These are phyloP conservation scores for Platismatia glauca DNA, from an alignment of 495 filamentous ascomycete species.

Conservation along the genomic window DNA sequence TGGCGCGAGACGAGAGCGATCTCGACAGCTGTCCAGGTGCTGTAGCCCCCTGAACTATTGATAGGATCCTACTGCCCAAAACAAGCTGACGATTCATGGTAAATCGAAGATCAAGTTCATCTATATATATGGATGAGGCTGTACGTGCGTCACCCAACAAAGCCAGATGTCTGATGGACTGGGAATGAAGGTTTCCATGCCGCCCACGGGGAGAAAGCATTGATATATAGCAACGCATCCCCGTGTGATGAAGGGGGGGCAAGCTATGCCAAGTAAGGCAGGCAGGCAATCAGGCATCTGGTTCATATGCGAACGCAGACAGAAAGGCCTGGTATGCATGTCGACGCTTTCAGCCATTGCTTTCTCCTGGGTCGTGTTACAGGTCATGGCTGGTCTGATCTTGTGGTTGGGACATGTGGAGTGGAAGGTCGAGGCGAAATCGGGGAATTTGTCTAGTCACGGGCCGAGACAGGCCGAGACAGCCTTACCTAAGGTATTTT, in stretches of 20 bases:
- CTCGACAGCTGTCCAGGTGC: not conserved
- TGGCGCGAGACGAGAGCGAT: slow-evolving; percentile 6
- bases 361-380: not conserved
- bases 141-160: not conserved
- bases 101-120: too few species aligned
- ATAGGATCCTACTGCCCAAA: not conserved
- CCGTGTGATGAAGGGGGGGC: not conserved
- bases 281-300: not conserved
- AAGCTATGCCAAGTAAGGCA: not conserved
- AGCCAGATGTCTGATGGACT: not conserved
- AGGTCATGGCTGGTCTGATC: not conserved
- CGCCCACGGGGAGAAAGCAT: not conserved
- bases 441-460: too few species aligned
- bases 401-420: too few species aligned
- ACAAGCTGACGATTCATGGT: slow-evolving; percentile 4
- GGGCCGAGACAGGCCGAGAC: too few species aligned
- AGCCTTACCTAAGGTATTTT: too few species aligned
- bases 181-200: not conserved
- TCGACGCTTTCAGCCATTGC: not conserved
- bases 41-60: not conserved
- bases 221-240: not conserved
- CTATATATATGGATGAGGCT: not conserved
- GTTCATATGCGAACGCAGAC: not conserved
- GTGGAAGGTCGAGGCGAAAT: too few species aligned
- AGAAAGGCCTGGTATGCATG: not conserved